Evolutionary conservation across 2,329 filamentous ascomycete genomes (phyloP), one percentile per base, ranked within the genome.

Genomic region (Sporothrix brunneoviolacea): DNA sequence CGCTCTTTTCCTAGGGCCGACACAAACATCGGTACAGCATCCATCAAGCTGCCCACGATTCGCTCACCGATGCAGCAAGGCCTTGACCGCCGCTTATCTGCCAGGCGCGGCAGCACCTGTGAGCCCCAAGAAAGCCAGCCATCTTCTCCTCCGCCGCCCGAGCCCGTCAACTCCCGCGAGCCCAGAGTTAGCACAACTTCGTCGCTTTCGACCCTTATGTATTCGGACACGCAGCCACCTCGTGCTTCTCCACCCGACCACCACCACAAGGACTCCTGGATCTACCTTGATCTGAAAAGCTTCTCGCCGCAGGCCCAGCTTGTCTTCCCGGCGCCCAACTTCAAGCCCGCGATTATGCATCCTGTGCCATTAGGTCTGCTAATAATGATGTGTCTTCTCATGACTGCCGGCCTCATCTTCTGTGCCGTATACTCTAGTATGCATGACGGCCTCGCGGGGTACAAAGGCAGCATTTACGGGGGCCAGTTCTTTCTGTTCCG

Each of bases 401-500:
- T 94, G 80, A 76, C 86, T 40, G 79, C 76, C 0, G 86, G 75
- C 8, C 74, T 95, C 45, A 75, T 88, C 22, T 84, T 91, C 63
- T 82, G 80, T 56, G 87, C 86, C 51, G 69, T 86, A 32, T 89
- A 80, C 68, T 88, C 86, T 10, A 67, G 73, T 33, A 64, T 68
- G 5, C 74, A 83, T 56, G 65, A 74, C 9, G 88, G 88, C 1
- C 69, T 96, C 12, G 82, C 79, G 62, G 67, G 75, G 4, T 95
- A 91, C 63, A 70, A 71, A 30, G 76, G 75, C 40, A 73, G 69
- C 27, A 84, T 89, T 51, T 85, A 86, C 54, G 84, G 84, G 44
- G 76, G 75, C 8, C 76, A 83, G 57, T 95, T 94, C 67, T 95
- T 96, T 64, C 67, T 94, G 41, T 93, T 95, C 65, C 80, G 89